Conservation (phyloP, 2,329 filamentous ascomycete species). For the Arthroderma sp. region DNA sequence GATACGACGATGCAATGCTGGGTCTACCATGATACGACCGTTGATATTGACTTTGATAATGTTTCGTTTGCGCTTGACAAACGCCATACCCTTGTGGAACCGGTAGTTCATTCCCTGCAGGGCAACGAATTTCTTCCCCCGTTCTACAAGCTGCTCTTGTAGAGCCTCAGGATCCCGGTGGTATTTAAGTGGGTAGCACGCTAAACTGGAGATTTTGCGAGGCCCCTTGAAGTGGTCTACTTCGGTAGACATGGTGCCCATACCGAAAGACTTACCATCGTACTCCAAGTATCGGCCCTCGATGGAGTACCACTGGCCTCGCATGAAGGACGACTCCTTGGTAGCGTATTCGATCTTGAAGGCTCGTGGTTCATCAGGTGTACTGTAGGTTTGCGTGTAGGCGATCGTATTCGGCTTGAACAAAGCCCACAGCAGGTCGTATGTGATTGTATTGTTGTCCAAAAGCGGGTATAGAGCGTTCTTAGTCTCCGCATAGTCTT, state of each 20-base stretch:
- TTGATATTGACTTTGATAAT: slow-evolving; percentile 73
- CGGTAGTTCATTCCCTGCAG: slow-evolving; percentile 76
- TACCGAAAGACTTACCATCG: slow-evolving; percentile 74
- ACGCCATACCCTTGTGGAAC: slow-evolving; percentile 71
- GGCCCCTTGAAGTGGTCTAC: slow-evolving; percentile 67
- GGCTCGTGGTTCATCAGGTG: slow-evolving; percentile 61
- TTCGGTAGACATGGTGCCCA: slow-evolving; percentile 57
- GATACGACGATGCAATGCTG: slow-evolving; percentile 67
- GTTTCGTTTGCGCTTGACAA: slow-evolving; percentile 66
- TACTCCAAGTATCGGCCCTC: slow-evolving; percentile 71
- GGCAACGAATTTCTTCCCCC: slow-evolving; percentile 71
- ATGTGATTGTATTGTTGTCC: slow-evolving; percentile 72
- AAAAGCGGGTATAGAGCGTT: slow-evolving; percentile 71
- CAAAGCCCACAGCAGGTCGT: slow-evolving; percentile 76
- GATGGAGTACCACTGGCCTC: slow-evolving; percentile 63
- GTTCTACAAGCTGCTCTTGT: slow-evolving; percentile 56
- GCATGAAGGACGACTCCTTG: slow-evolving; percentile 56
- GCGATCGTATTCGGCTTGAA: slow-evolving; percentile 78
- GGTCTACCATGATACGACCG: slow-evolving; percentile 78
- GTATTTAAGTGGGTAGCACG: slow-evolving; percentile 66
- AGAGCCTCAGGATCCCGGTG: slow-evolving; percentile 60
- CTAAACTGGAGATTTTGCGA: slow-evolving; percentile 66
- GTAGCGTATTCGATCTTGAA: slow-evolving; percentile 71
- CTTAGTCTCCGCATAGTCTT: slow-evolving; percentile 67
- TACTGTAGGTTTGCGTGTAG: slow-evolving; percentile 66